These are phyloP conservation scores for Debaryomyces subglobosus DNA, from an alignment of 1,139 yeast genomes.

Conservation along the genomic window DNA sequence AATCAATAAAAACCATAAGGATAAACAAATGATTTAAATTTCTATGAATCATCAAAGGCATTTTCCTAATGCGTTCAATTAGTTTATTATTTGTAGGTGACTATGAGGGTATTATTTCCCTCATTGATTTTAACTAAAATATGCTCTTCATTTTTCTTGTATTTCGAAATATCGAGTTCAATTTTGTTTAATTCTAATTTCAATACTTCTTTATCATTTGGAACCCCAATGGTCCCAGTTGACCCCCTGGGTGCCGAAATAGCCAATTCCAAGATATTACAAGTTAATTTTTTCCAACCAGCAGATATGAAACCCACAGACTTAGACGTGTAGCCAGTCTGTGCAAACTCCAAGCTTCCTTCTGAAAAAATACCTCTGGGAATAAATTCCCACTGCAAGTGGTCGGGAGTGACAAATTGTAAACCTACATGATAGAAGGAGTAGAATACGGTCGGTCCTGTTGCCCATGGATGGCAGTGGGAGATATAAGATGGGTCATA, in stretches of 20 bases:
- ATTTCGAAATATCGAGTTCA: neutral
- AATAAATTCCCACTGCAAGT: neutral
- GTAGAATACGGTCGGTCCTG: neutral
- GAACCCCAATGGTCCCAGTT: neutral
- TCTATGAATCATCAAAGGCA: no score
- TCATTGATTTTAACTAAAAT: neutral
- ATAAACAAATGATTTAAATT: no score
- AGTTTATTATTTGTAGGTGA: neutral
- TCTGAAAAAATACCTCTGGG: neutral
- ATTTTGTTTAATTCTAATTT: neutral
- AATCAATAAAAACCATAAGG: no score
- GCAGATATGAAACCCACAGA: neutral
- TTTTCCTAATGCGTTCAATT: no score
- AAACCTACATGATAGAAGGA: neutral
- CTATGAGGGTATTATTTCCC: neutral
- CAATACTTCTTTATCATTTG: neutral
- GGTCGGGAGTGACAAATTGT: neutral
- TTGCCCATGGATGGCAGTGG: neutral
- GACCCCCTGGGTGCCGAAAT: neutral
- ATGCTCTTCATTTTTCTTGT: neutral
- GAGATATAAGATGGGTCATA: slow-evolving; percentile 13
- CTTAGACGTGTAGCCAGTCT: neutral
- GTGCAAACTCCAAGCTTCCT: neutral
- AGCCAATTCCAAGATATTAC: neutral
- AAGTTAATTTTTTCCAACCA: neutral